Base-by-base conservation (phyloP, 2,329 filamentous ascomycete species). In the Chaetomiaceae sp. region DNA sequence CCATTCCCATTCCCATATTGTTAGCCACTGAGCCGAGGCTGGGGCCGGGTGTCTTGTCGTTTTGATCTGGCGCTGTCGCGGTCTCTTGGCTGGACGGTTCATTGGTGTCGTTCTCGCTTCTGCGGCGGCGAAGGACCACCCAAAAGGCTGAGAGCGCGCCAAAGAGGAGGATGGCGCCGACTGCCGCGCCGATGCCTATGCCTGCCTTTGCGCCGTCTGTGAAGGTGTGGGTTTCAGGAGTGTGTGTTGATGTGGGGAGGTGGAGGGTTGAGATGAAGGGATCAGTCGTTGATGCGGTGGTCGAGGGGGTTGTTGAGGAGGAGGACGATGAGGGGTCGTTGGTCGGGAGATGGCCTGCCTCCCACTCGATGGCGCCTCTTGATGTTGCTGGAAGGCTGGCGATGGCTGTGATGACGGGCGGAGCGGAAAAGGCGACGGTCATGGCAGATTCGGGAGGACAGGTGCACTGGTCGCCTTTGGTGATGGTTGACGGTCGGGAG, bases 141-240 rank as follows among this genome's bases (percentile, higher is more conserved):
- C 48, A 51, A 1, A 50, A 3, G 0, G 44, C 52, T 4, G 52
- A 51, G 7, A 54, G 40, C 13, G 44, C 52, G 14, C 52, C 48
- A 20, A 56, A 31, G 2, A 57, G 31, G 27, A 58, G 40, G 12
- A 54, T 40, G 9, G 41, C 49, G 37, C 51, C 51, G 1, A 48
- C 19, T 3, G 27, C 54, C 0, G 52, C 38, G 55, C 55, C 44
- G 12, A 54, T 50, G 16, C 37, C 47, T 23, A 58, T 55, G 42
- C 58, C 58, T 10, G 45, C 56, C n/a, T 62, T 65, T 17, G 60
- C 58, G 12, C 56, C 51, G 3, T 57, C 52, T 27, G 54, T 62
- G 44, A 64, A 48, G 38, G 5, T n/a, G 16, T 47, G 21, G 44
- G 13, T 12, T 8, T 35, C 30, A 4, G 25, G 27, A 10, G 50